Evolutionary conservation across 495 filamentous ascomycete genomes (phyloP).

Genomic region (Hypomontagnella monticulosa): DNA sequence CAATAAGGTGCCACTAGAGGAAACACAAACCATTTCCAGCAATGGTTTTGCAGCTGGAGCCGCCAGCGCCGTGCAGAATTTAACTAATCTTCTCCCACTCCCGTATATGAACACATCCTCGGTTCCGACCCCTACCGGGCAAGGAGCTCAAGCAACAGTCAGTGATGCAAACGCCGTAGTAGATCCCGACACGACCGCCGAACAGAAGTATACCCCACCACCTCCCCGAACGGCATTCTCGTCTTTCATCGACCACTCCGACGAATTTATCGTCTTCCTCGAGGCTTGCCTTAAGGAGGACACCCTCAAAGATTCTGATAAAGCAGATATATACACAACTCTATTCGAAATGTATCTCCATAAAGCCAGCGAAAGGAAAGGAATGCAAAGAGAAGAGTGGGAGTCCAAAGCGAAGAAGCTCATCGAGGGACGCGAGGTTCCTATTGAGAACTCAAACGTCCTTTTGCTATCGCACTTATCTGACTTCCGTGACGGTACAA

Average conservation of each 20-base stretch:
- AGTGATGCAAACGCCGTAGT: constrained; percentile 44
- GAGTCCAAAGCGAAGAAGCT: constrained; percentile 88
- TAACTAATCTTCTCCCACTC: constrained; percentile 82
- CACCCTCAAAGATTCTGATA: constrained; percentile 71
- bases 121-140: constrained; percentile 53
- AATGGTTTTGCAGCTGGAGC: constrained; percentile 65
- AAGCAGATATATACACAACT: constrained; percentile 89
- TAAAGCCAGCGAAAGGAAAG: constrained; percentile 78
- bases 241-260: constrained; percentile 92
- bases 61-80: constrained; percentile 79
- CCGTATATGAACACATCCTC: constrained; percentile 79
- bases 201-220: constrained; percentile 70
- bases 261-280: constrained; percentile 89
- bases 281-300: constrained; percentile 81
- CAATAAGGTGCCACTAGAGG: constrained; percentile 63
- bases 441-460: constrained; percentile 94
- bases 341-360: constrained; percentile 98
- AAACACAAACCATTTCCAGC: constrained; percentile 54
- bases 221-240: constrained; percentile 93
- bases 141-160: constrained; percentile 46
- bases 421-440: constrained; percentile 74
- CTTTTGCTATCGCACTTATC: constrained; percentile 91
- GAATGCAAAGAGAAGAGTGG: constrained; percentile 75
- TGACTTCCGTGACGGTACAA: constrained; percentile 88
- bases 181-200: constrained; percentile 43